Evolutionary conservation across 441 rosid species (phyloP), one percentile per base, ranked within the genome.

Genomic region (Dalechampia spathulata): DNA sequence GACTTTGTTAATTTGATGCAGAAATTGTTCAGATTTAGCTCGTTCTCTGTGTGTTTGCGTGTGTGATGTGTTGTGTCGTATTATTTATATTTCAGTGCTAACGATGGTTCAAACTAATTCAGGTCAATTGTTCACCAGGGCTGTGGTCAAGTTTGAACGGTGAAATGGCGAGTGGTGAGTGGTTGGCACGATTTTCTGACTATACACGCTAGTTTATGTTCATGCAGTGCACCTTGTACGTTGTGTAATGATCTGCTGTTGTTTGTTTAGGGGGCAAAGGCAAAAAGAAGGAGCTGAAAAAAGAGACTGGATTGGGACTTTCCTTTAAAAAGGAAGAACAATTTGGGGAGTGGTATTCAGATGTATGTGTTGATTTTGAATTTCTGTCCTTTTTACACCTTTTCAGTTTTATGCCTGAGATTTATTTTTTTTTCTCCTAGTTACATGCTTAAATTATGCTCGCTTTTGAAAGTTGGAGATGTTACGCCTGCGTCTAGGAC

Each of bases 271-370:
- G 74, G 10, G 85, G 78, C 52, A 81, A 71, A 9, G 85, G 80
- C 52, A 81, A 71, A 48, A 85, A 75, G 75, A 84, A 84, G 78
- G 83, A 75, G 71, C 89, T 82, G 63, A 85, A 82, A 78, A 82
- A 85, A 58, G 89, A 85, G 68, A 85, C 89, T 43, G 78, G 87
- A 26, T 69, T 85, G 51, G 85, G 93, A 20, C 85, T 85, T 46
- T 71, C 89, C 47, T 37, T 62, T 48, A 75, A 66, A 62, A 85
- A 85, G 72, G 89, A 85, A 19, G 93, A 78, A 23, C 80, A 80
- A 65, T 85, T 85, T 19, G 89, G 93, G 25, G 89, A 85, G 57
- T 85, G 93, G 93, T 85, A 85, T 58, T 80, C 86, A 0, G 85
- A 85, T 82, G 93, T 82, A 17, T 58, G 27, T 27, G 7, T 25